phyloP scores from a whole-genome alignment of 176 grass and related monocot genomes.

The Puya raimondii region DNA sequence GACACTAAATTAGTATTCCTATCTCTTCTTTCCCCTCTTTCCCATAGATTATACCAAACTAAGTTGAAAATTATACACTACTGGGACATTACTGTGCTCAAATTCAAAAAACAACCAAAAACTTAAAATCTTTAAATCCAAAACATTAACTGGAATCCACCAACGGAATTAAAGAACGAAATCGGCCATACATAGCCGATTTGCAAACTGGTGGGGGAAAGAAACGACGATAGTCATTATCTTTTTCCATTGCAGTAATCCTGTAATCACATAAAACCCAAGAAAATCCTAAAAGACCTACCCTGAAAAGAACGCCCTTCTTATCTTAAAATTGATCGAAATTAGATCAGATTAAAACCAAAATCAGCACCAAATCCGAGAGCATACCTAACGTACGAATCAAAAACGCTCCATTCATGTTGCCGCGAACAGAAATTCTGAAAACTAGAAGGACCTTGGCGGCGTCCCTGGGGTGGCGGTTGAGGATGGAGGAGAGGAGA shows the following conservation, averaged over 20 bases:
- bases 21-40: not conserved
- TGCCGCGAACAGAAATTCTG: not conserved
- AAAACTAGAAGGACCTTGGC: not conserved
- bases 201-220: slow-evolving; percentile 43
- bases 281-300: not conserved
- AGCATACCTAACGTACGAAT: slow-evolving; percentile 35
- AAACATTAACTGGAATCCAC: not conserved
- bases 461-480: not conserved
- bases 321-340: slow-evolving; percentile 2
- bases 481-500: not conserved
- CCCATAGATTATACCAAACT: not conserved
- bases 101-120: not conserved
- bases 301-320: not conserved
- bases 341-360: not conserved
- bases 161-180: not conserved
- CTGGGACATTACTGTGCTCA: not conserved
- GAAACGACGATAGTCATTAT: slow-evolving; percentile 20
- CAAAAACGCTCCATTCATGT: slow-evolving; percentile 29
- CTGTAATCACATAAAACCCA: slow-evolving; percentile 6
- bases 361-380: not conserved
- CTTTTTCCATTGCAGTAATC: slow-evolving; percentile 21
- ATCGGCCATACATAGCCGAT: slow-evolving; percentile 26
- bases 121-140: not conserved
- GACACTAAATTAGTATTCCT: too few relatives aligned
- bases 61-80: not conserved